Conservation (phyloP, 768 basidiomycete species). For the Lyophyllum shimeji region DNA sequence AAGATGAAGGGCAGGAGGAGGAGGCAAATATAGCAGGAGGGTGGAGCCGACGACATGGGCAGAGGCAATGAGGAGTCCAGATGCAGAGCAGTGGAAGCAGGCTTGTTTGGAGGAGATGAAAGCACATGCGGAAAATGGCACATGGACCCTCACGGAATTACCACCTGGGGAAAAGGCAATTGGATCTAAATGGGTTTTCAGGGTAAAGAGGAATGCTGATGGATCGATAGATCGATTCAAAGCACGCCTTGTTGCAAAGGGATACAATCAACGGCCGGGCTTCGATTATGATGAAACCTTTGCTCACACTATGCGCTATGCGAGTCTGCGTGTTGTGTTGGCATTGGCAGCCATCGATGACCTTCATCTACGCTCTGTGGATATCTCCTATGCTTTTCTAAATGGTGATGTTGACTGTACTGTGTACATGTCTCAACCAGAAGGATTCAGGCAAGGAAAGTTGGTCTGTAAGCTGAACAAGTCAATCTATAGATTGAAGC, state of each 20-base stretch:
- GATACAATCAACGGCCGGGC: conserved; percentile 36
- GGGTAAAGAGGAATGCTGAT: conserved; percentile 37
- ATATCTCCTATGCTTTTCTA: conserved; percentile 6
- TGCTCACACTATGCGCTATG: conserved; percentile 25
- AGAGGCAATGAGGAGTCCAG: conserved; percentile 19
- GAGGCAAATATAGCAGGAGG: not conserved
- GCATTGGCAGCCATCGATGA: conserved; percentile 25
- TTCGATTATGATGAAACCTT: conserved; percentile 39
- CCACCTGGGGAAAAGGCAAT: conserved; percentile 33
- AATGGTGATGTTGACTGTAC: not conserved
- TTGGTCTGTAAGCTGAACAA: not conserved
- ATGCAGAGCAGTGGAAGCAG: conserved; percentile 23
- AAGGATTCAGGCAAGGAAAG: not conserved
- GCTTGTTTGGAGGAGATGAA: conserved; percentile 29
- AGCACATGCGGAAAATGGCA: conserved; percentile 22
- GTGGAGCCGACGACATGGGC: conserved; percentile 6
- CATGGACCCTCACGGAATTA: conserved; percentile 33
- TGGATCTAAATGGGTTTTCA: conserved; percentile 38
- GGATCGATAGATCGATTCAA: conserved; percentile 40
- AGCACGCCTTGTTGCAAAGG: conserved; percentile 40
- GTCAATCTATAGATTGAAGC: not conserved
- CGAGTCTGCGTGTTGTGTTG: conserved; percentile 19
- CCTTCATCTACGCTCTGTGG: conserved; percentile 19
- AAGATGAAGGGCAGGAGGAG: not conserved
- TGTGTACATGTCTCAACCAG: not conserved